Percentiles rank a stretch among this genome's conserved stretches.
Evolutionary conservation across 192 early-diverging fungal species (phyloP).

Genomic region (Umbelopsis isabellina): DNA sequence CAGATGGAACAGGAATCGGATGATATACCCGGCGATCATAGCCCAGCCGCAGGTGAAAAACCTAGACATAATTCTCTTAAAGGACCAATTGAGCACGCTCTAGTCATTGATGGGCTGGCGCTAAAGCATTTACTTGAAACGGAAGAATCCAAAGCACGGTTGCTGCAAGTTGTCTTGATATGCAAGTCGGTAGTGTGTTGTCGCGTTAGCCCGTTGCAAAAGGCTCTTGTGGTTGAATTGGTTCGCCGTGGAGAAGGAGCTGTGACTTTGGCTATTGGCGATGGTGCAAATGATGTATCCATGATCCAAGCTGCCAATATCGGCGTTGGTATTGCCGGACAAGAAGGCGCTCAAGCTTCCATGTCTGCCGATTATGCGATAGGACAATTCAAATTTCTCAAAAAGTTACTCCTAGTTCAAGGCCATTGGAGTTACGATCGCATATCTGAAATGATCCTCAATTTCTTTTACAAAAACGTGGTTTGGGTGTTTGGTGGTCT

Average conservation of each 20-base stretch:
- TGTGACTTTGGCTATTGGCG: slow-evolving; percentile 73
- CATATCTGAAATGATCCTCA: slow-evolving; percentile 88
- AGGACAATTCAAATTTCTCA: slow-evolving; percentile 88
- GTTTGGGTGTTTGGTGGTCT: slow-evolving; percentile 91
- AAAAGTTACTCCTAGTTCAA: slow-evolving; percentile 88
- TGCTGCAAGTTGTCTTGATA: slow-evolving; percentile 73
- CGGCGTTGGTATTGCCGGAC: slow-evolving; percentile 75
- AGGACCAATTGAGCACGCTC: slow-evolving; percentile 49
- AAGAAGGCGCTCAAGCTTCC: slow-evolving; percentile 87
- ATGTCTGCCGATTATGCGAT: slow-evolving; percentile 96
- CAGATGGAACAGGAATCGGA: not conserved
- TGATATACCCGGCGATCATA: not conserved
- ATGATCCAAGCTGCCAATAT: slow-evolving; percentile 98
- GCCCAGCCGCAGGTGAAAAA: not conserved
- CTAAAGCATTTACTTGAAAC: slow-evolving; percentile 60
- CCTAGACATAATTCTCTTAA: not conserved
- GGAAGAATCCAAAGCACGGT: slow-evolving; percentile 54
- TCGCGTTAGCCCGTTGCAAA: slow-evolving; percentile 91
- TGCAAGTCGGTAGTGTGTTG: slow-evolving; percentile 92
- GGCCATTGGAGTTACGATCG: slow-evolving; percentile 91
- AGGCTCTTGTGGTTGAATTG: slow-evolving; percentile 91
- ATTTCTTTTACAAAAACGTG: slow-evolving; percentile 97
- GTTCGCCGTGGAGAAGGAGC: slow-evolving; percentile 75
- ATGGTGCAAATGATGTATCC: slow-evolving; percentile 89
- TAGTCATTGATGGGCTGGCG: slow-evolving; percentile 86